Conservation (phyloP, 805 yeast species). For the Suhomyces vadensis region DNA sequence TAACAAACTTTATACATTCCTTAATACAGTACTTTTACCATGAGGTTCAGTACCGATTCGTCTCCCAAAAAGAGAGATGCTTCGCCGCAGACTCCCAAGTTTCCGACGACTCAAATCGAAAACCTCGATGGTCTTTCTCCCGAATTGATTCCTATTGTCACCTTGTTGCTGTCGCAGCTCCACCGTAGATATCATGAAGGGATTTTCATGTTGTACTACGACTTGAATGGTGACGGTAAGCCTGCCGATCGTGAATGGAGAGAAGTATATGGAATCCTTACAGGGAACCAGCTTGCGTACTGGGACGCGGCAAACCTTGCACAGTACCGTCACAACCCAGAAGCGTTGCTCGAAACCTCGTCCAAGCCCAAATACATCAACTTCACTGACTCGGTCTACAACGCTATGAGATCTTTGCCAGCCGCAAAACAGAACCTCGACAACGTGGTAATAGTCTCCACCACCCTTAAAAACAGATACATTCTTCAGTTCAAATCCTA, state of each 20-base stretch:
- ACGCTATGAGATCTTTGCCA: constrained; percentile 67
- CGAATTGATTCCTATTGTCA: constrained; percentile 68
- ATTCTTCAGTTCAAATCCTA: constrained; percentile 73
- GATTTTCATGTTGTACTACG: constrained; percentile 69
- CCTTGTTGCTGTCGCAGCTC: constrained; percentile 69
- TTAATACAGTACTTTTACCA: constrained; percentile 22
- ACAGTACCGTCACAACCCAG: constrained; percentile 52
- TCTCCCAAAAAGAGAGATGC: constrained; percentile 17
- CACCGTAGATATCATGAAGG: constrained; percentile 79
- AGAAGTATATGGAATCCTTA: constrained; percentile 88
- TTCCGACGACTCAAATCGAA: constrained; percentile 11
- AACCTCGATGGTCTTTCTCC: constrained; percentile 38
- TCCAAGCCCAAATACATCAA: constrained; percentile 85
- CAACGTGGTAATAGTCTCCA: constrained; percentile 84
- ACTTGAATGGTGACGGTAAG: constrained; percentile 79
- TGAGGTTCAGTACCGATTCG: constrained; percentile 25
- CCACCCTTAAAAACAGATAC: constrained; percentile 87
- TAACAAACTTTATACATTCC: constrained; percentile 2
- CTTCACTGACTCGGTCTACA: constrained; percentile 85
- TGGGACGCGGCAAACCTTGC: constrained; percentile 82
- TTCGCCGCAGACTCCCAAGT: constrained; percentile 6
- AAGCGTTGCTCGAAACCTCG: constrained; percentile 54
- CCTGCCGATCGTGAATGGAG: constrained; percentile 85
- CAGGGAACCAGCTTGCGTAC: constrained; percentile 88
- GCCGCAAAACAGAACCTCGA: constrained; percentile 62